These are phyloP conservation scores for Lachnellula subtilissima DNA, from an alignment of 2,329 filamentous ascomycete species.

Conservation along the genomic window DNA sequence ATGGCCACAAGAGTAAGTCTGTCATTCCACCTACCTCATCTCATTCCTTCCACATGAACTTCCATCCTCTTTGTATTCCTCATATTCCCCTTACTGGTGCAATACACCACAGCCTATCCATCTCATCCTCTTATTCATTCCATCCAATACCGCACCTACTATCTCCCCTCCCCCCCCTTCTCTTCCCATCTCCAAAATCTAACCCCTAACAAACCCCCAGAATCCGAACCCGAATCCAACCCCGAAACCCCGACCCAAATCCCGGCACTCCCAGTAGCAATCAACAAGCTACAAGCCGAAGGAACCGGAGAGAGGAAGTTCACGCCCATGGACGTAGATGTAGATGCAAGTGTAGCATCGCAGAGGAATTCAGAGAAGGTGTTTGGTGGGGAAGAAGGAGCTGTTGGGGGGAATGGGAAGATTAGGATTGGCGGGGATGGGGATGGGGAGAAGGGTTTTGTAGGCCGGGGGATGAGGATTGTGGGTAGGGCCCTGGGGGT, in stretches of 20 bases:
- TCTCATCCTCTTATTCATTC: not conserved
- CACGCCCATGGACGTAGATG: slow-evolving; percentile 12
- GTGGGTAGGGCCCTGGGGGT: not conserved
- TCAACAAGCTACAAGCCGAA: not conserved
- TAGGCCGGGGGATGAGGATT: slow-evolving; percentile 16
- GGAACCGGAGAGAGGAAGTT: slow-evolving; percentile 5
- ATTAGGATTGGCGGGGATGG: slow-evolving; percentile 2
- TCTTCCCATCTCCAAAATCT: not conserved
- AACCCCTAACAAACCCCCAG: not conserved
- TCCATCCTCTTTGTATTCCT: not conserved
- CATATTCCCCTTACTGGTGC: not conserved
- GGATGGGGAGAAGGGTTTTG: slow-evolving; percentile 7
- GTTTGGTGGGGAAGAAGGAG: not conserved
- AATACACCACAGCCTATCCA: not conserved
- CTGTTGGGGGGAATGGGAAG: not conserved
- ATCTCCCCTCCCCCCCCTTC: not conserved
- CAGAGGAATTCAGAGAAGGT: not conserved
- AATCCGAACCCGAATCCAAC: not conserved
- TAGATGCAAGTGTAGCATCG: not conserved
- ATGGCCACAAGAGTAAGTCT: slow-evolving; percentile 39
- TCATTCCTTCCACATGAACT: not conserved
- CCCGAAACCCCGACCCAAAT: not conserved
- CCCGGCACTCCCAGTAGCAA: not conserved
- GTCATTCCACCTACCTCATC: not conserved
- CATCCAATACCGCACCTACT: not conserved